Evolutionary conservation across 2,329 filamentous ascomycete species (phyloP), one percentile per base, ranked within the genome.

Genomic region (Sordariomycetes sp.): DNA sequence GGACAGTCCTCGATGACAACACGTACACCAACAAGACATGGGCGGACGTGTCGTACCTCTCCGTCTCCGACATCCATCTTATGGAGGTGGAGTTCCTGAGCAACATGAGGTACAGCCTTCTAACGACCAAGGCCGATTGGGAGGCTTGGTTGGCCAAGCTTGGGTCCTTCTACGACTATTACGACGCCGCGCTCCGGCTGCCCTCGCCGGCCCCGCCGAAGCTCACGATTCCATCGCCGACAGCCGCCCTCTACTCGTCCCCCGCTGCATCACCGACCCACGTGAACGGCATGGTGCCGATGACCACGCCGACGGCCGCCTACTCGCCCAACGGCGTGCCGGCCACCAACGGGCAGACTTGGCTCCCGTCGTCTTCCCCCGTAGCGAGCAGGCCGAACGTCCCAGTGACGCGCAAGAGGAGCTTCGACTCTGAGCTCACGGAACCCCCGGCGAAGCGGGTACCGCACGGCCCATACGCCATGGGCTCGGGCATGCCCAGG

Each of bases 11-110:
- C 64, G 94, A 99, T 67, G 94, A 99, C 70, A 99, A 97, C 69
- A 97, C 94, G 0, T 99, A 99, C 72, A 97, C 94, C 42, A 99
- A 99, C 75, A 96, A 97, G 76, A 99, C 94, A 0, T 99, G 94
- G 94, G 94, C 92, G 2, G 94, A 99, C 65, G 94, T 99, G 12
- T 97, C 94, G 1, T 88, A 89, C 52, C 96, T 99, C 60, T 85
- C 89, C 1, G 92, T 97, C 13, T 84, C 87, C 60, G 94, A 99
- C 70, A 96, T 99, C 55, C 94, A 99, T 68, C 87, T 96, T 52
- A 99, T 99, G 94, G 94, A 99, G 69, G 94, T 99, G n/a, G 94
- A 99, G 69, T 99, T 99, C 65, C 76, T 99, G 61, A 96, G 92
- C 76, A 97, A 97, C 70, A 95, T 99, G 86, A 84, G 92, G 65